Percentiles rank a stretch among this genome's conserved stretches.
phyloP scores from a whole-genome alignment of 192 early-diverging fungal genomes.

The Oehlia diaphana region DNA sequence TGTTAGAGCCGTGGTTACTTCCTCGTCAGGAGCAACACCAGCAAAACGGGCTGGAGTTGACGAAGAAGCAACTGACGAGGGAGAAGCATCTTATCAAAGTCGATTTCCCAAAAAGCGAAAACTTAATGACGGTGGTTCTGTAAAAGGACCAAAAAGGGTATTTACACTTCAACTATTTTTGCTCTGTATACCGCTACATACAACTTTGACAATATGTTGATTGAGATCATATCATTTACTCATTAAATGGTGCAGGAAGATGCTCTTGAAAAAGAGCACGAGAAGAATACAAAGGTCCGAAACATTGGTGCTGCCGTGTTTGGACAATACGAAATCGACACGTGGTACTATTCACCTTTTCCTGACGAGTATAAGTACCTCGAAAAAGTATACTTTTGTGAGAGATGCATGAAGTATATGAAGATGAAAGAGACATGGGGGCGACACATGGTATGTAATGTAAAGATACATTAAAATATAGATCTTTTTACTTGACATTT shows the following conservation, averaged over 20 bases:
- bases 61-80: background rate
- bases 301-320: conserved; percentile 48
- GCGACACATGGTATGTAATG: conserved; percentile 57
- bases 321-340: conserved; percentile 81
- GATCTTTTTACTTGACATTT: background rate
- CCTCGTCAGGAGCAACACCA: background rate
- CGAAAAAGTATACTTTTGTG: conserved; percentile 80
- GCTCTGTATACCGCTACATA: background rate
- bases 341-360: conserved; percentile 95
- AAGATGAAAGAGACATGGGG: conserved; percentile 63
- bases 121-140: background rate
- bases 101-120: background rate
- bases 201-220: background rate
- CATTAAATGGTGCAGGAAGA: background rate
- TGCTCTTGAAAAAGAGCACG: conserved; percentile 2
- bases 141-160: background rate
- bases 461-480: conserved; percentile 18
- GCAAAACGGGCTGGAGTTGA: background rate
- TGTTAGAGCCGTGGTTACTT: background rate
- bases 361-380: conserved; percentile 82
- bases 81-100: background rate
- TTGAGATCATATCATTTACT: background rate
- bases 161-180: background rate
- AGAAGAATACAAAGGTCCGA: background rate
- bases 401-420: conserved; percentile 95